A percentile compares a stretch with the other conserved stretches of the same genome.
phyloP scores from a whole-genome alignment of 345 rosid species.

The Sisymbrium irio region DNA sequence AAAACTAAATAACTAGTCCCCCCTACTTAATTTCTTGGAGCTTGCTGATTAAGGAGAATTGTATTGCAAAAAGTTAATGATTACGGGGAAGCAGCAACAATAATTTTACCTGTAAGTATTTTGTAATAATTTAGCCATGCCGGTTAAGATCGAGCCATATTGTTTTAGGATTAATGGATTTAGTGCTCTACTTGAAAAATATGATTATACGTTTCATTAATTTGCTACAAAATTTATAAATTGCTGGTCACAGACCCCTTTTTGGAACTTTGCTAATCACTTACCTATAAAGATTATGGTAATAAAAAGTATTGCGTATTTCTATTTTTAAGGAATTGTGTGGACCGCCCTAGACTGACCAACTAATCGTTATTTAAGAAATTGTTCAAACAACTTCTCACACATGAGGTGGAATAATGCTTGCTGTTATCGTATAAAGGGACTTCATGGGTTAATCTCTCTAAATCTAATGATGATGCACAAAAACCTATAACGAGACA shows the following conservation, averaged over 20 bases:
- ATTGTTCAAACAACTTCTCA: no score
- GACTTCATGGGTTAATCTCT: no score
- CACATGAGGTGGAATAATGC: no score
- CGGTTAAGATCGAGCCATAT: neutral
- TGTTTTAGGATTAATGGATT: neutral
- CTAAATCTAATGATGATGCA: no score
- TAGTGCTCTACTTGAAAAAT: neutral
- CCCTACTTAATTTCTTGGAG: slow-evolving; percentile 5
- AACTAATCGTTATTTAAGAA: no score
- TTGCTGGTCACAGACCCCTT: no score
- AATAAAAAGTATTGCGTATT: no score
- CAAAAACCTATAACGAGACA: neutral
- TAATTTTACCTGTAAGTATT: neutral
- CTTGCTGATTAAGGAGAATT: slow-evolving; percentile 11
- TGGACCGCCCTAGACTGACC: no score
- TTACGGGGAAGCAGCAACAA: neutral
- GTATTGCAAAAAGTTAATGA: neutral
- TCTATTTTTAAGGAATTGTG: no score
- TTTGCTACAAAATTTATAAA: neutral
- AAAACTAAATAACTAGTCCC: neutral
- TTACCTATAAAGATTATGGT: no score
- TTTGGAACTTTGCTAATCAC: no score
- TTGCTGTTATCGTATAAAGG: no score
- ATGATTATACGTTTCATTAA: neutral
- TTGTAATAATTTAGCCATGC: neutral